A percentile compares a stretch with the other conserved stretches of the same genome.
Evolutionary conservation across 2,329 filamentous ascomycete species (phyloP).

Genomic region (Davidsoniella neocaledoniae): DNA sequence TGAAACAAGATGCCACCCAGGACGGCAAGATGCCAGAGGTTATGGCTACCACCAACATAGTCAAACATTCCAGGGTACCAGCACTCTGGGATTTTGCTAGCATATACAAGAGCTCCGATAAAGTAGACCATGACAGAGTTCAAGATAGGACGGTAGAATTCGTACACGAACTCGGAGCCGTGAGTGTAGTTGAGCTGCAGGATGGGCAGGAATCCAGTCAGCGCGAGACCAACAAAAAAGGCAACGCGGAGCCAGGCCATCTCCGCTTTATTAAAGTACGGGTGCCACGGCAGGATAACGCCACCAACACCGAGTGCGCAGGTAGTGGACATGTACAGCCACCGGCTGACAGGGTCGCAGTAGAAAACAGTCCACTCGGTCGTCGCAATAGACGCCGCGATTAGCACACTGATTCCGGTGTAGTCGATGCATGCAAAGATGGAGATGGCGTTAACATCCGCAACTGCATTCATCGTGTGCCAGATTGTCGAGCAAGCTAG

Average conservation of each 20-base stretch:
- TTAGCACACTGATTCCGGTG: constrained; percentile 87
- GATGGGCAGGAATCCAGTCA: constrained; percentile 79
- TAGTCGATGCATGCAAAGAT: constrained; percentile 97
- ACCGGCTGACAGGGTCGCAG: constrained; percentile 78
- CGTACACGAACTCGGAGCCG: constrained; percentile 62
- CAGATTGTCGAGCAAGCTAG: constrained; percentile 89
- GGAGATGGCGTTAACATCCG: constrained; percentile 75
- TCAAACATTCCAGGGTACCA: constrained; percentile 91
- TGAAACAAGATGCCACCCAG: constrained; percentile 94
- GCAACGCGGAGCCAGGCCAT: constrained; percentile 86
- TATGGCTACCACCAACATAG: constrained; percentile 88
- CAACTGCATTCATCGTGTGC: constrained; percentile 98
- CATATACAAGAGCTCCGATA: constrained; percentile 70
- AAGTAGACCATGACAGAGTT: constrained; percentile 83
- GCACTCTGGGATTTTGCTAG: constrained; percentile 78
- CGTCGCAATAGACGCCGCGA: constrained; percentile 92
- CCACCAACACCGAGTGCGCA: constrained; percentile 68
- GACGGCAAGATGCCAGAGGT: constrained; percentile 93
- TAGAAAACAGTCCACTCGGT: constrained; percentile 98
- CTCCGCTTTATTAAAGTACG: constrained; percentile 78
- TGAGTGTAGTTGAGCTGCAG: constrained; percentile 67
- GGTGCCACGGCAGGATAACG: constrained; percentile 89
- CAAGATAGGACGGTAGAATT: constrained; percentile 74
- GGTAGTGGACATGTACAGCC: constrained; percentile 71
- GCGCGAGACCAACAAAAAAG: constrained; percentile 76